phyloP scores from a whole-genome alignment of 2,329 filamentous ascomycete genomes.

The Ophiostoma montium region DNA sequence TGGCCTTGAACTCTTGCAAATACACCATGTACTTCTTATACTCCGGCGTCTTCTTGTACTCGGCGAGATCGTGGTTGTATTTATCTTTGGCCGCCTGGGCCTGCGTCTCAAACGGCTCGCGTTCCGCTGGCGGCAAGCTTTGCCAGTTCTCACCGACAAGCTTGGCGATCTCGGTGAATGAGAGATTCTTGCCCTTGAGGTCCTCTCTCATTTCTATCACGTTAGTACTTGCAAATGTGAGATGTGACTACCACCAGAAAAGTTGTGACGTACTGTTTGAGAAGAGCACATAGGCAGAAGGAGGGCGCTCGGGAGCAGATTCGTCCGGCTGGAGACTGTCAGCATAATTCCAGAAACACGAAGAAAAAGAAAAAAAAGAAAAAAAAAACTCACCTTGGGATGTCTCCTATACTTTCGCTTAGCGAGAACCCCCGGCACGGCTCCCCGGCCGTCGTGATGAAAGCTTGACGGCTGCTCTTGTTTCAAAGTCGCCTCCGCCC shows the following conservation, averaged over 20 bases:
- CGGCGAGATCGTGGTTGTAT: conserved; percentile 56
- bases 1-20: conserved; percentile 63
- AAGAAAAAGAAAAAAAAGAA: no score
- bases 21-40: conserved; percentile 59
- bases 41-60: conserved; percentile 64
- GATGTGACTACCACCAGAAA: no score
- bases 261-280: conserved; percentile 50
- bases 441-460: conserved; percentile 29
- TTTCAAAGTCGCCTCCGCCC: conserved; percentile 25
- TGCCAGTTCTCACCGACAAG: conserved; percentile 75
- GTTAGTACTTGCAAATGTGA: background rate
- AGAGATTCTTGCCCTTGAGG: conserved; percentile 59
- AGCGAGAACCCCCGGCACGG: conserved; percentile 26
- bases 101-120: conserved; percentile 58
- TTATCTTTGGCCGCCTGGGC: conserved; percentile 62
- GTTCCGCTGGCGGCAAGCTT: conserved; percentile 48
- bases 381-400: conserved; percentile 39
- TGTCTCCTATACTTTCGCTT: conserved; percentile 69
- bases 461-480: conserved; percentile 3
- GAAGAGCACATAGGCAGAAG: conserved; percentile 74
- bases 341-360: background rate
- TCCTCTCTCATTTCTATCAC: conserved; percentile 58
- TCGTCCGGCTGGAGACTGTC: conserved; percentile 48
- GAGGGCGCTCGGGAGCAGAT: conserved; percentile 64
- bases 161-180: conserved; percentile 74